Percentiles rank a stretch among this genome's conserved stretches.
Conservation (phyloP, 1,284 basidiomycete species). For the Inonotus hispidus region DNA sequence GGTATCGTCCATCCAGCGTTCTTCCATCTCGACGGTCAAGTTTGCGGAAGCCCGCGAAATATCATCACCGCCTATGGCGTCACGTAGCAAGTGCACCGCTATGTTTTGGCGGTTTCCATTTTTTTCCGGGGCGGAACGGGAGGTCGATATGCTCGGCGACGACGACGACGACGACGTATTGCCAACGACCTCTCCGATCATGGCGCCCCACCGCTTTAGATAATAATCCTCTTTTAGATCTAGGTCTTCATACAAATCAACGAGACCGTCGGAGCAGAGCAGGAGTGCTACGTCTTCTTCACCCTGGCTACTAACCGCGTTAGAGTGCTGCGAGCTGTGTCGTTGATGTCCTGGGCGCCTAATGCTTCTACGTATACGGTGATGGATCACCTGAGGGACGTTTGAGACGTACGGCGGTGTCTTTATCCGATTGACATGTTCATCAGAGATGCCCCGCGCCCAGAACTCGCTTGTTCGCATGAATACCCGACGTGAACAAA, state of each 20-base stretch:
- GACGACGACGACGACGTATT: background rate
- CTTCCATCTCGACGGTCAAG: slow-evolving; percentile 57
- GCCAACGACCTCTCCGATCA: slow-evolving; percentile 14
- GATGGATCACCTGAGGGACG: slow-evolving; percentile 45
- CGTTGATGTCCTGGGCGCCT: slow-evolving; percentile 2
- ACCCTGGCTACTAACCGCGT: slow-evolving; percentile 14
- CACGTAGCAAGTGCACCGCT: slow-evolving; percentile 48
- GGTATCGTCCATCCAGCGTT: slow-evolving; percentile 68
- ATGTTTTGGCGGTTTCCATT: slow-evolving; percentile 31
- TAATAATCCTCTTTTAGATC: slow-evolving; percentile 25
- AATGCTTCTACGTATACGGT: slow-evolving; percentile 17
- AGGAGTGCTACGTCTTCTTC: slow-evolving; percentile 33
- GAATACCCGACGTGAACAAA: slow-evolving; percentile 52
- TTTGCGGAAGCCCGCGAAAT: slow-evolving; percentile 45
- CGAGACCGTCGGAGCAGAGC: slow-evolving; percentile 53
- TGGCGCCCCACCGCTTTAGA: slow-evolving; percentile 17
- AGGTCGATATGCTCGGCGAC: background rate
- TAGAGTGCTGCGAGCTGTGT: slow-evolving; percentile 12
- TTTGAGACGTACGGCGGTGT: slow-evolving; percentile 59
- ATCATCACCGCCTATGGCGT: slow-evolving; percentile 53
- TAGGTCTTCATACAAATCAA: slow-evolving; percentile 43
- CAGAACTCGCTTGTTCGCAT: slow-evolving; percentile 43
- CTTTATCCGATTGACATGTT: slow-evolving; percentile 42
- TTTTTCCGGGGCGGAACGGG: background rate
- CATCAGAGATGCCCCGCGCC: slow-evolving; percentile 30